Evolutionary conservation across 2,329 filamentous ascomycete genomes (phyloP).

Genomic region (Fusarium sp.): DNA sequence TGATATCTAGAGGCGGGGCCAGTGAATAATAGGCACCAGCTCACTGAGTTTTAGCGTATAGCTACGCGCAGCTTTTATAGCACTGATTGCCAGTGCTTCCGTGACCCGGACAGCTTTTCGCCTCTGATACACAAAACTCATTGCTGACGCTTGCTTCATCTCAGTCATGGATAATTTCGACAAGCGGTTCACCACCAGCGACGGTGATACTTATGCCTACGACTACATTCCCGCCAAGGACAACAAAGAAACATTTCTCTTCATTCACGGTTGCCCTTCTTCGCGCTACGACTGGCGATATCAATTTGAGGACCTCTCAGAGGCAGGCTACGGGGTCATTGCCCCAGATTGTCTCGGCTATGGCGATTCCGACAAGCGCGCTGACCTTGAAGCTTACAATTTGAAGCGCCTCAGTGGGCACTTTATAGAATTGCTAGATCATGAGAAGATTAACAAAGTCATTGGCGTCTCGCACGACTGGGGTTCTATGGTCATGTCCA

Average conservation of each 20-base stretch:
- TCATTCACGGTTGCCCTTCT: constrained; percentile 34
- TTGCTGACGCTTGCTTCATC: not conserved
- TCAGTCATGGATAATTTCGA: not conserved
- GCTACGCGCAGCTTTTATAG: not conserved
- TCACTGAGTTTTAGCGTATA: not conserved
- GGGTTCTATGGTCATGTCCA: constrained; percentile 20
- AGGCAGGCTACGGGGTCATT: constrained; percentile 25
- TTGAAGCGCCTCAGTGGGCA: constrained; percentile 14
- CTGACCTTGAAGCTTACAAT: constrained; percentile 19
- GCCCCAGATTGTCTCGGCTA: constrained; percentile 35
- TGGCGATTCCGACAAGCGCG: constrained; percentile 27
- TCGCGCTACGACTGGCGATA: constrained; percentile 31
- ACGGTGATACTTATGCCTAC: constrained; percentile 13
- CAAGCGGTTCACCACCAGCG: not conserved
- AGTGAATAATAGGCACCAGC: not conserved
- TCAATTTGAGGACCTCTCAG: constrained; percentile 20
- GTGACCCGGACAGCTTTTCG: not conserved
- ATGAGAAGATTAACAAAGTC: constrained; percentile 11
- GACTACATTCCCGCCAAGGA: constrained; percentile 2
- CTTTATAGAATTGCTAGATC: constrained; percentile 22
- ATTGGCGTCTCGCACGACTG: constrained; percentile 33
- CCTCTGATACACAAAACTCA: not conserved
- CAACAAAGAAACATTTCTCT: constrained; percentile 18
- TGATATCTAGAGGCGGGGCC: not conserved
- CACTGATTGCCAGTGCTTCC: not conserved